A percentile compares a stretch with the other conserved stretches of the same genome.
phyloP scores from a whole-genome alignment of 169 alveolate species.

The Plasmodium cynomolgi region DNA sequence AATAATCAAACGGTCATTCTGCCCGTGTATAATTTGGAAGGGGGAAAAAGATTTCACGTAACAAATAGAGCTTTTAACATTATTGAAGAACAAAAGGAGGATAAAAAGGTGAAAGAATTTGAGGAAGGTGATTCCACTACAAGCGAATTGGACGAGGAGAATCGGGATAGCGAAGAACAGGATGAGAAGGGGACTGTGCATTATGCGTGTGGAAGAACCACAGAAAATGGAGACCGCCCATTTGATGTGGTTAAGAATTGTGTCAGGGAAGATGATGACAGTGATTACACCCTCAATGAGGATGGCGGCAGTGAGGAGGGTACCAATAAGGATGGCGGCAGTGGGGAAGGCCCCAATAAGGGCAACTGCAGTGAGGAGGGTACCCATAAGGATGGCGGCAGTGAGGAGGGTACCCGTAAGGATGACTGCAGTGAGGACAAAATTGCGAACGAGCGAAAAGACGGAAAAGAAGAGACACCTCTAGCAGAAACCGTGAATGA shows the following conservation, averaged over 20 bases:
- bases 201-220: not conserved
- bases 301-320: not conserved
- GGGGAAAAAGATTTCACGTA: not conserved
- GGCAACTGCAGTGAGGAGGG: too few relatives aligned
- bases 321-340: not conserved
- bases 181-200: not conserved
- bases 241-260: not conserved
- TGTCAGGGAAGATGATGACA: not conserved
- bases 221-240: not conserved
- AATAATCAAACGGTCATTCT: not conserved
- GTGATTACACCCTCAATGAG: not conserved
- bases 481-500: not conserved
- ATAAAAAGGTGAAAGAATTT: not conserved
- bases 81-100: conserved; percentile 12
- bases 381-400: not conserved
- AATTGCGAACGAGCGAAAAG: not conserved
- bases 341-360: too few relatives aligned
- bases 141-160: not conserved
- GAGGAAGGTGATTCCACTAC: not conserved
- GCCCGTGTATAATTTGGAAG: conserved; percentile 8
- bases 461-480: not conserved
- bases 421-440: not conserved
- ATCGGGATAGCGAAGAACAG: not conserved
- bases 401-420: not conserved
- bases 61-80: conserved; percentile 32